Evolutionary conservation across 805 yeast genomes (phyloP).

Genomic region (Kodamaea sagamina): DNA sequence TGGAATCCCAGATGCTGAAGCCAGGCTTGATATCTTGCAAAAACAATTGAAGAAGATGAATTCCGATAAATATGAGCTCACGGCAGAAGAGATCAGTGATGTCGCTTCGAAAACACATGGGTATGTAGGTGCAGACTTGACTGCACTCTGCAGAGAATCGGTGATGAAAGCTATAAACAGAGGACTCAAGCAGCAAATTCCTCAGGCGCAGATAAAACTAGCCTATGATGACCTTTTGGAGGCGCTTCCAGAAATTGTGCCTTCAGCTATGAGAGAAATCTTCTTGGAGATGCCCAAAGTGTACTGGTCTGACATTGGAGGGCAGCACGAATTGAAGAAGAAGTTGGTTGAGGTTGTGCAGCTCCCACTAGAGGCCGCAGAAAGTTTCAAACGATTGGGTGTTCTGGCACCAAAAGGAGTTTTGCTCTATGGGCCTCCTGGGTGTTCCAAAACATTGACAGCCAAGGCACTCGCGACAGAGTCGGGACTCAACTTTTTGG

Average conservation of each 20-base stretch:
- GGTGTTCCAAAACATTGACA: constrained; percentile 92
- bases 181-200: constrained; percentile 39
- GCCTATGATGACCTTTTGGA: constrained; percentile 58
- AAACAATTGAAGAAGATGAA: constrained; percentile 61
- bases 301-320: constrained; percentile 93
- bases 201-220: constrained; percentile 47
- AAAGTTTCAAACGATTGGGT: constrained; percentile 74
- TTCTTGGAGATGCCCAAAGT: constrained; percentile 93
- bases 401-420: constrained; percentile 92
- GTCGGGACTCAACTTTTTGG: constrained; percentile 88
- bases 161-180: constrained; percentile 80
- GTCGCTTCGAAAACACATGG: constrained; percentile 88
- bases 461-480: constrained; percentile 96
- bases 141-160: constrained; percentile 84
- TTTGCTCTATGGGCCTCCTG: constrained; percentile 95
- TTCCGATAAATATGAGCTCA: constrained; percentile 45
- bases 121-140: constrained; percentile 94
- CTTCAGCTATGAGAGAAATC: constrained; percentile 96
- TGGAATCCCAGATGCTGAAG: constrained; percentile 86
- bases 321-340: constrained; percentile 80
- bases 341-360: constrained; percentile 89
- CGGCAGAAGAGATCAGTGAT: constrained; percentile 53
- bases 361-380: constrained; percentile 82
- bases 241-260: constrained; percentile 80
- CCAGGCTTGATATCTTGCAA: constrained; percentile 69